Conservation (phyloP, 2,329 filamentous ascomycete genomes). For the Aspergillus fumigatiaffinis region DNA sequence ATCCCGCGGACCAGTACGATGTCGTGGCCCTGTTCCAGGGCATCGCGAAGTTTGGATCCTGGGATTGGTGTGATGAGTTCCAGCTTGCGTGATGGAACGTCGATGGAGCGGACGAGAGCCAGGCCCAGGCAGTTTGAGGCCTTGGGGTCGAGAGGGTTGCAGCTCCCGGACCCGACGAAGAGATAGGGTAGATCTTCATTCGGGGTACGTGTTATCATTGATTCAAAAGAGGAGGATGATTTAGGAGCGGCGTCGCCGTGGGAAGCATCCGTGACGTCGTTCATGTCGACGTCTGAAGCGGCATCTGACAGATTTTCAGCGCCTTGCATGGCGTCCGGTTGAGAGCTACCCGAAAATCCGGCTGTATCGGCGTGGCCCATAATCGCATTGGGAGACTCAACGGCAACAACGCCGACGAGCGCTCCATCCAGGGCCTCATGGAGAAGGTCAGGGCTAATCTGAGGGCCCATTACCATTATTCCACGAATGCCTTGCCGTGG, state of each 20-base stretch:
- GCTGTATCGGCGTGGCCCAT: slow-evolving; percentile 8
- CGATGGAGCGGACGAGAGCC: slow-evolving; percentile 42
- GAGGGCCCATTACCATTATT: slow-evolving; percentile 51
- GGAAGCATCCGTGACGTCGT: slow-evolving; percentile 7
- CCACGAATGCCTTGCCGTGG: slow-evolving; percentile 44
- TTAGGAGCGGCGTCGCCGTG: background rate
- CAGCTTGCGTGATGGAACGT: slow-evolving; percentile 36
- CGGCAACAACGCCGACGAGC: slow-evolving; percentile 50
- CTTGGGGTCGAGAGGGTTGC: slow-evolving; percentile 44
- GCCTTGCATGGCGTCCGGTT: background rate
- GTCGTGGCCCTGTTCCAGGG: slow-evolving; percentile 33
- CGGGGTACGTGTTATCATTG: slow-evolving; percentile 38
- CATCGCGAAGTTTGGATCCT: slow-evolving; percentile 22
- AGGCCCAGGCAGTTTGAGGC: slow-evolving; percentile 49
- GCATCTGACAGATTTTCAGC: slow-evolving; percentile 9
- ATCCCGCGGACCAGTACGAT: slow-evolving; percentile 48
- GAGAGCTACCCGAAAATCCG: background rate
- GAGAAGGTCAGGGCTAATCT: slow-evolving; percentile 46
- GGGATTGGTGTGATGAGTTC: slow-evolving; percentile 49
- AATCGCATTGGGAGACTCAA: slow-evolving; percentile 40
- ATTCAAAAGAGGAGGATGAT: slow-evolving; percentile 8
- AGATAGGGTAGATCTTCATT: slow-evolving; percentile 50
- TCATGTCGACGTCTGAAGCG: slow-evolving; percentile 19
- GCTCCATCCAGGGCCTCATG: slow-evolving; percentile 51
- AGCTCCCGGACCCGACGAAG: slow-evolving; percentile 38